Conservation (phyloP, 768 basidiomycete species). For the Naganishia vishniacii region DNA sequence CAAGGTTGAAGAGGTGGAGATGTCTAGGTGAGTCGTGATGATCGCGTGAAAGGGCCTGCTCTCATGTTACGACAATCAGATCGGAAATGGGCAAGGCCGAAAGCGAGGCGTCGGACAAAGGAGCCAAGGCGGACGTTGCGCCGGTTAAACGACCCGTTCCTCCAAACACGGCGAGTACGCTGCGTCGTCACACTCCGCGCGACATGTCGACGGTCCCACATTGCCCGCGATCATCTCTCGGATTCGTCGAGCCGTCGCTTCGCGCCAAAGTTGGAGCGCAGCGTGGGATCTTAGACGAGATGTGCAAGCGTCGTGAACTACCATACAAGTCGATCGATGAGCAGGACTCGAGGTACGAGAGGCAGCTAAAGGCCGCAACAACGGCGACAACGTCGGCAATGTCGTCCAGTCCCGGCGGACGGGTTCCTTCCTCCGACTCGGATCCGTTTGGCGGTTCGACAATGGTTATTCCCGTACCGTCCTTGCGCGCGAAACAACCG, state of each 20-base stretch:
- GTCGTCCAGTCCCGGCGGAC: background rate
- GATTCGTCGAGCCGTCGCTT: background rate
- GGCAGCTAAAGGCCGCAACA: too few species aligned
- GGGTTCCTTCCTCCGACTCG: background rate
- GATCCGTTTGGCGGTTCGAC: slow-evolving; percentile 10
- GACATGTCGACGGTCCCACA: too few species aligned
- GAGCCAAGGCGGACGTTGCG: too few species aligned
- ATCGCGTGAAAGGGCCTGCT: background rate
- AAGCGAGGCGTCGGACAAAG: too few species aligned
- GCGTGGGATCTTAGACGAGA: slow-evolving; percentile 27
- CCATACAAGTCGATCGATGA: slow-evolving; percentile 21
- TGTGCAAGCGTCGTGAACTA: slow-evolving; percentile 25
- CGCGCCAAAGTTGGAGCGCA: background rate
- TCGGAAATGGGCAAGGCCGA: too few species aligned
- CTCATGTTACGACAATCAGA: too few species aligned
- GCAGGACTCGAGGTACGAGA: too few species aligned
- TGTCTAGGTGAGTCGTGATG: background rate
- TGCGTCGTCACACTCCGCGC: too few species aligned
- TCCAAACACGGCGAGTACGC: too few species aligned
- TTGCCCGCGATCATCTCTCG: background rate
- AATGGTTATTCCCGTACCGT: background rate
- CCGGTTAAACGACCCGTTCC: too few species aligned
- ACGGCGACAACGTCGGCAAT: too few species aligned
- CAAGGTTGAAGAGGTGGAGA: background rate
- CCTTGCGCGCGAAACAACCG: background rate